Evolutionary conservation across 306 rosid species (phyloP).

Genomic region (Elaeagnus macrophylla): DNA sequence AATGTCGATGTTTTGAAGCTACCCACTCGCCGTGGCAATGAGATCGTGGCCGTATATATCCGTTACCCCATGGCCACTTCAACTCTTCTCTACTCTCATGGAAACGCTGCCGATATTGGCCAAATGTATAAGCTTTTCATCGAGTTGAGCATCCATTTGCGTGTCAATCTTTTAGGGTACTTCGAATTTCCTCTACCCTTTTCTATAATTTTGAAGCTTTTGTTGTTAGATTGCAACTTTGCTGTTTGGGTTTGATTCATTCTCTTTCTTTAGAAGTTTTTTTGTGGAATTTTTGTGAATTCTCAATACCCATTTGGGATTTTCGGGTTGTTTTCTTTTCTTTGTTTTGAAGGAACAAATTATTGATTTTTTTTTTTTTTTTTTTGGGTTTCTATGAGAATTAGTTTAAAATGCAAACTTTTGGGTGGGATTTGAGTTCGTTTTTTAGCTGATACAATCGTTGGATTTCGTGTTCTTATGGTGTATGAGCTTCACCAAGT

Average conservation of each 20-base stretch:
- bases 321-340: not conserved
- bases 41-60: conserved; percentile 75
- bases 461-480: too few species aligned
- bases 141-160: conserved; percentile 65
- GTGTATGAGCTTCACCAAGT: not conserved
- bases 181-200: conserved; percentile 8
- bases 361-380: not conserved
- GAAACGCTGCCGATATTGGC: conserved; percentile 80
- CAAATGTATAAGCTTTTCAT: conserved; percentile 85
- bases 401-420: not conserved
- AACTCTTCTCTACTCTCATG: conserved; percentile 75
- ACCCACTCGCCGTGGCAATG: conserved; percentile 63
- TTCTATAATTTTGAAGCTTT: conserved; percentile 4
- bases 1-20: conserved; percentile 67
- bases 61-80: conserved; percentile 69
- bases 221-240: not conserved
- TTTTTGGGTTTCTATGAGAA: not conserved
- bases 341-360: not conserved
- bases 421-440: not conserved
- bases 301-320: conserved; percentile 2
- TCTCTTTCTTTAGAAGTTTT: not conserved
- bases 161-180: conserved; percentile 73
- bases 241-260: not conserved
- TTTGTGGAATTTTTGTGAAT: conserved; percentile 1
- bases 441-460: not conserved